Evolutionary conservation across 129 eudicot species (phyloP), one percentile per base, ranked within the genome.

Genomic region (Flaveria sonorensis): DNA sequence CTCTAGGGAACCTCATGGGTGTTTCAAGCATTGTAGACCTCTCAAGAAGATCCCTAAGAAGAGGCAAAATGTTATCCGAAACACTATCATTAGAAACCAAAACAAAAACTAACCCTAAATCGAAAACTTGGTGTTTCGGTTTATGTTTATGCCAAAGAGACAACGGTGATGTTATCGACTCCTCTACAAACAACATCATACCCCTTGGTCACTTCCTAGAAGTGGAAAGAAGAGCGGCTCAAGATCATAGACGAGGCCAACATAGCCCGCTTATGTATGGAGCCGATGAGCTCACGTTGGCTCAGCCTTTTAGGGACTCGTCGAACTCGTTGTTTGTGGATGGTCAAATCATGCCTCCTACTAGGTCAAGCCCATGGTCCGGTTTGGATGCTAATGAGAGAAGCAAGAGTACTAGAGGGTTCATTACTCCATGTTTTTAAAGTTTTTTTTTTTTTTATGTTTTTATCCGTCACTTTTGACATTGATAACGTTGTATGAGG

Each of bases 171-270:
- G 91, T 84, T 3, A 42, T 64, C 1, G 83, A 86, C 24, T 74
- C 19, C 10, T 81, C 75, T 3, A 81, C 18, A 23, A 77, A 80
- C 63, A 84, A 83, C 78, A 56, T 88, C n/a, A 87, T 85, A 74
- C 86, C 95, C 24, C 87, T 89, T 14, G 95, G 89, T 70, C 95
- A 87, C 40, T 87, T 89, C 76, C 95, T 89, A 47, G 95, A 83
- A 66, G 88, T 87, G 65, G 95, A 89, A 78, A 85, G 95, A 82
- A 87, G 95, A 67, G 88, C 86, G 20, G 84, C 88, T 74, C 72
- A 73, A 10, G 87, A 81, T 19, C 82, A 83, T 16, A 77, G 83
- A 51, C 88, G 79, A 63, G 82, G 72, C 40, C 79, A 71, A 9
- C 81, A 70, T 45, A 71, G 84, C 65, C 87, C 84, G 10, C 55